Conservation (phyloP, 1,284 basidiomycete species). For the Moesziomyces sp. region DNA sequence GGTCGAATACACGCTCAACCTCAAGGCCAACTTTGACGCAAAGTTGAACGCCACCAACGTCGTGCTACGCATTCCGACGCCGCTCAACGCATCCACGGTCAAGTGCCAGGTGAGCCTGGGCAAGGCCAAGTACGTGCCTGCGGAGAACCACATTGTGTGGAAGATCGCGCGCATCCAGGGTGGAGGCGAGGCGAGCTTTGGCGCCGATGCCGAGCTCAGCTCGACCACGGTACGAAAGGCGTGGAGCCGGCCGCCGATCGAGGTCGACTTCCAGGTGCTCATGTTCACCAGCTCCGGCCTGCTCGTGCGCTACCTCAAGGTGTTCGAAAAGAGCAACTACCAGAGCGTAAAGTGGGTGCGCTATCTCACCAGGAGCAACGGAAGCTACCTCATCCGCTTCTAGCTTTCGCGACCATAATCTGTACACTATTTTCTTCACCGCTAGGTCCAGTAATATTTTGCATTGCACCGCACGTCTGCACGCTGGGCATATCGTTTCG, state of each 20-base stretch:
- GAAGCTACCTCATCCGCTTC: slow-evolving; percentile 60
- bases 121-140: slow-evolving; percentile 96
- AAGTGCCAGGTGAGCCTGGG: slow-evolving; percentile 90
- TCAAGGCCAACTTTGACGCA: slow-evolving; percentile 88
- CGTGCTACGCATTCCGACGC: slow-evolving; percentile 92
- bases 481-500: too few relatives aligned
- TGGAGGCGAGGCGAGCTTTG: slow-evolving; percentile 86
- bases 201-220: slow-evolving; percentile 82
- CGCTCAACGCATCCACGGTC: slow-evolving; percentile 89
- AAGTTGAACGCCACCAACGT: slow-evolving; percentile 94
- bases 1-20: slow-evolving; percentile 88
- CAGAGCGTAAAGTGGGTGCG: slow-evolving; percentile 71
- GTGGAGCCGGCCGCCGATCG: slow-evolving; percentile 96
- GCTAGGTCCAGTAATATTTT: too few relatives aligned
- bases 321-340: slow-evolving; percentile 95
- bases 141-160: slow-evolving; percentile 95
- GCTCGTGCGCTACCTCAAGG: slow-evolving; percentile 95
- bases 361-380: slow-evolving; percentile 57
- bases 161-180: slow-evolving; percentile 96
- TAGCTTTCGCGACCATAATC: slow-evolving; percentile 12
- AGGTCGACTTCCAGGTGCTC: slow-evolving; percentile 96
- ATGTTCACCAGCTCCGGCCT: slow-evolving; percentile 98
- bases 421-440: too few relatives aligned
- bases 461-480: too few relatives aligned
- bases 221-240: slow-evolving; percentile 86